Conservation (phyloP, 345 rosid species). For the Salix viminalis region DNA sequence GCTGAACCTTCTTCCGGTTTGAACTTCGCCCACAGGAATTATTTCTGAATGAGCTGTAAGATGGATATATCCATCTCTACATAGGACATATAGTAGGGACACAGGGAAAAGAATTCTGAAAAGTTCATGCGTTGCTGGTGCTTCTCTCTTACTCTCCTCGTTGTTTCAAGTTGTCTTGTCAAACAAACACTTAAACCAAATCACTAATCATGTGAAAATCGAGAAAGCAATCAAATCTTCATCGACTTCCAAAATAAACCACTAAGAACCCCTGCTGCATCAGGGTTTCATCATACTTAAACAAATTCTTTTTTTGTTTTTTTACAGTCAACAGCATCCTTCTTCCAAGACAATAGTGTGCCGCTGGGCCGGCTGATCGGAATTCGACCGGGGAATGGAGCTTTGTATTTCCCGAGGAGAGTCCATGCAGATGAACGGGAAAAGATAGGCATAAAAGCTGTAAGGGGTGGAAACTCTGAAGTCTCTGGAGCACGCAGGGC, state of each 20-base stretch:
- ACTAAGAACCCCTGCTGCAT: neutral
- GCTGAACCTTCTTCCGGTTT: neutral
- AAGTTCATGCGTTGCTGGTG: neutral
- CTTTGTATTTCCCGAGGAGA: slow-evolving; percentile 28
- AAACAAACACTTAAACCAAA: neutral
- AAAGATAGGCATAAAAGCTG: neutral
- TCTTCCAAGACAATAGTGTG: slow-evolving; percentile 47
- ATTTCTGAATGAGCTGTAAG: neutral
- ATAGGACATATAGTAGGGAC: neutral
- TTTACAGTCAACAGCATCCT: slow-evolving; percentile 48
- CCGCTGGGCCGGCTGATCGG: slow-evolving; percentile 52
- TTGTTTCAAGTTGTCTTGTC: neutral
- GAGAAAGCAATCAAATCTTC: neutral
- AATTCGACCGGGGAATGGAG: slow-evolving; percentile 27
- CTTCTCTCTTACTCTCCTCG: neutral
- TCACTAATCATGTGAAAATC: neutral
- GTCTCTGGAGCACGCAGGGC: slow-evolving; percentile 1
- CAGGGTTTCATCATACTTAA: neutral
- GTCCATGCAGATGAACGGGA: slow-evolving; percentile 14
- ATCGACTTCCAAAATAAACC: neutral
- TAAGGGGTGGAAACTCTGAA: slow-evolving; percentile 2
- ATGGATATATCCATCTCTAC: neutral
- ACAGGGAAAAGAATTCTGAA: neutral
- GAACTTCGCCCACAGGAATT: neutral
- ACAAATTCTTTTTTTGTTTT: neutral